Base-by-base conservation (phyloP, 352 stramenopile species). In the Globisporangium yorkense region DNA sequence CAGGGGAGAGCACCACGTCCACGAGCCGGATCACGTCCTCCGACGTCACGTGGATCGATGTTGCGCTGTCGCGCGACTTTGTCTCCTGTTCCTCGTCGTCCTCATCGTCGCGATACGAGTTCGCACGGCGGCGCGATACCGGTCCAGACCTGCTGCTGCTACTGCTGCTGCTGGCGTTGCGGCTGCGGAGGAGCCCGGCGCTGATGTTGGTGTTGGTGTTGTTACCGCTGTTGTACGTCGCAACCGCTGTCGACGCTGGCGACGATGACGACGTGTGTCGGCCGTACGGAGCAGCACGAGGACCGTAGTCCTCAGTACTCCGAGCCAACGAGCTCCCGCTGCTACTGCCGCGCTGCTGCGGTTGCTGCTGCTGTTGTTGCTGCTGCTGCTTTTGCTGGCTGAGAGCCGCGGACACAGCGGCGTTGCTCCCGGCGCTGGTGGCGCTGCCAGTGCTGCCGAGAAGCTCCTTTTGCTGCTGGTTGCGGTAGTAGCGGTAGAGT, bases 21-120 rank as follows among this genome's bases (percentile, higher is more conserved):
- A 91, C 77, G 8, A 91, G 66, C 6, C 78, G 77, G 24, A 89
- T 85, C 56, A 91, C 77, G 55, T 89, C 81, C 56, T 89, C 81
- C 0, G 80, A 85, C 12, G 80, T 88, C 59, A 88, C 75, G 5
- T 72, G 73, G 43, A 87, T 70, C 56, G 88, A 27, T 75, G 52
- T 80, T 84, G 51, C 75, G 77, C 33, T 72, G 63, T 15, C 57
- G 46, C 46, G 46, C 12, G 43, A 44, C 62, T 77, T 77, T 15
- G 43, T 59, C 43, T 79, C 67, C 13, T 75, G 65, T 24, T 69
- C 57, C n/a, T 68, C 69, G 40, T 68, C 70, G 39, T 57, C 51
- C 13, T 50, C 27, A 21, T 57, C 43, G 20, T 48, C 43, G 6
- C 6, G 43, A n/a, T 29, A 62, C 24, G 41, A 20, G 15, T 27